These are phyloP conservation scores for Diaporthe helianthi DNA, from an alignment of 2,329 filamentous ascomycete species.

Conservation along the genomic window DNA sequence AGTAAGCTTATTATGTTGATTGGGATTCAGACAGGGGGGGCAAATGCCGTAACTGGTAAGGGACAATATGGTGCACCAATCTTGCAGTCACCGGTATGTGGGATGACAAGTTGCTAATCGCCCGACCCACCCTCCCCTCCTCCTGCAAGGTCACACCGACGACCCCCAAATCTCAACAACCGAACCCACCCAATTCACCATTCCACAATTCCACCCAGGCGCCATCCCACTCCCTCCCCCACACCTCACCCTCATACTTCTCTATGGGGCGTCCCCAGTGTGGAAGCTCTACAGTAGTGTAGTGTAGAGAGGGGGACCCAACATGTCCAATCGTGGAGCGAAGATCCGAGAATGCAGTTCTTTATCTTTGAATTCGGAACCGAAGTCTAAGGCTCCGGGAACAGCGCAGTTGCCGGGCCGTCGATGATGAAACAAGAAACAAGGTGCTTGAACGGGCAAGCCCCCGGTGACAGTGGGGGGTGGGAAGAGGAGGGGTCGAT, in stretches of 20 bases:
- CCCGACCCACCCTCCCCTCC: background rate
- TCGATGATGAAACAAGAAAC: background rate
- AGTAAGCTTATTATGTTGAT: slow-evolving; percentile 19
- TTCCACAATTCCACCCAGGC: no score
- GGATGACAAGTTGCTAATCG: background rate
- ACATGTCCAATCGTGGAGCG: background rate
- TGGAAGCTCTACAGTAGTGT: background rate
- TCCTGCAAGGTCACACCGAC: background rate
- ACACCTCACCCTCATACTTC: background rate
- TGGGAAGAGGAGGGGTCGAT: slow-evolving; percentile 3
- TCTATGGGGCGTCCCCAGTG: no score
- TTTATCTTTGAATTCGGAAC: background rate
- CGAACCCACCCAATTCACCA: background rate
- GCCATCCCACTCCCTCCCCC: no score
- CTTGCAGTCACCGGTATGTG: background rate
- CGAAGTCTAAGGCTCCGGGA: background rate
- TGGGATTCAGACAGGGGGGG: background rate
- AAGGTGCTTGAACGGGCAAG: no score
- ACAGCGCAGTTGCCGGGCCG: background rate
- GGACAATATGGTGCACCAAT: background rate
- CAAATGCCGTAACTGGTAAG: no score
- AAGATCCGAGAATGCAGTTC: background rate
- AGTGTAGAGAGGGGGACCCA: background rate
- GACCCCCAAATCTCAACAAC: slow-evolving; percentile 15
- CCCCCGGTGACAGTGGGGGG: no score